Evolutionary conservation across 495 filamentous ascomycete species (phyloP), one percentile per base, ranked within the genome.

Genomic region (Bacidia rubella): DNA sequence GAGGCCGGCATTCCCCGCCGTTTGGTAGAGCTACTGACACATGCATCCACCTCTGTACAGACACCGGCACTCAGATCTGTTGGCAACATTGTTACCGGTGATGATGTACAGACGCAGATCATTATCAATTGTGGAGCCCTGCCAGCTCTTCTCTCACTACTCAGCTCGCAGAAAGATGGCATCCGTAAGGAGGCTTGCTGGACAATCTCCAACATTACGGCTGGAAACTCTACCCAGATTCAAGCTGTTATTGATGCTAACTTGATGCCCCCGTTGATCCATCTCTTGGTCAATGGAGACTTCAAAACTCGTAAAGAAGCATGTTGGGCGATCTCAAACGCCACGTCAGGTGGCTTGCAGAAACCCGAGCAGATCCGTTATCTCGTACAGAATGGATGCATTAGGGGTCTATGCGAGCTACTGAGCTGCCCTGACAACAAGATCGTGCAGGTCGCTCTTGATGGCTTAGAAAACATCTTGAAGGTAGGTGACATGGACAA

Each of bases 121-220:
- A 96, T 99, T 66, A 97, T 99, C 67, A 99, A 99, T 77, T 94
- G 87, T 62, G 93, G 93, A 47, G 81, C 93, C 47, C 75, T 99
- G 12, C 84, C 90, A 35, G 94, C 90, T 52, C 76, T 99, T 19
- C 76, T 96, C 25, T 90, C 90, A 22, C 83, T 99, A 9, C 75
- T 99, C 50, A 85, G 88, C 72, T 97, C 92, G 50, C 86, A 83
- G 64, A 99, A 99, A 75, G 93, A 99, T 61, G 93, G 93, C 11
- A 99, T 99, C 55, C 88, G 93, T 51, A 99, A 99, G 74, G 93
- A 99, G 68, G 93, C 93, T 24, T 99, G 93, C 77, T 99, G 93
- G 93, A 99, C 93, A 25, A 99, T 99, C 59, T 95, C 89, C 59
- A 99, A 99, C 74, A 82, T 99, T 62, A 99, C 93, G 17, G 93